Base-by-base conservation (phyloP, 2,329 filamentous ascomycete species). In the Cladophialophora bantiana region DNA sequence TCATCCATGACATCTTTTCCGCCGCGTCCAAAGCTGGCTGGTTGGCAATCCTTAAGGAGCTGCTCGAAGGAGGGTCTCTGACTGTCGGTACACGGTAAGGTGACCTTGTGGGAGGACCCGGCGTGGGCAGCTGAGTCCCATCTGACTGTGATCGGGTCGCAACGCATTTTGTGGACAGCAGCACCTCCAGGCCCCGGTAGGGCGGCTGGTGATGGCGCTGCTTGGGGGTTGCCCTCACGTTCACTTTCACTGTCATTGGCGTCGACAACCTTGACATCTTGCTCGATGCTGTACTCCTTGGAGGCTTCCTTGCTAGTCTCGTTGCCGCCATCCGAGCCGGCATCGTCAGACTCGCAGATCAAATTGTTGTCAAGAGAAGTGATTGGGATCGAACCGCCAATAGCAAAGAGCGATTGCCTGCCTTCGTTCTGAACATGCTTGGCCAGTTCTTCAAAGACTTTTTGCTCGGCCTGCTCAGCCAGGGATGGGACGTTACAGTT, bases 41-140 rank as follows among this genome's bases (percentile, higher is more conserved):
- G 57, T 26, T 59, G 57, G 20, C 57, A 59, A 40, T 59, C 57
- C 32, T 59, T 59, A 7, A 36, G 55, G 7, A 58, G 15, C 34
- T 58, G 55, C 36, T 58, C 55, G 55, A 58, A 45, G 18, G 15
- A 15, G 35, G 55, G 36, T 32, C 55, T 45, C 36, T 58, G 35
- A 13, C 40, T 40, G 4, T 32, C 36, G 13, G 55, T 31, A 31
- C 34, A 40, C n/a, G 55, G 55, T 9, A 58, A 40, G 36, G 55
- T 58, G 7, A 58, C 55, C 42, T 58, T 58, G 20, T 42, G 32
- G 7, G 53, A 58, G 7, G 36, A 31, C 5, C 35, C 36, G 20
- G 31, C 7, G 5, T 20, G 10, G 2, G 20, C 20, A 32, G 55
- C 15, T 26, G 55, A 58, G 18, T 45, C 55, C 55, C 55, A 58